phyloP scores from a whole-genome alignment of 352 stramenopile genomes.

The Phytopythium vexans region DNA sequence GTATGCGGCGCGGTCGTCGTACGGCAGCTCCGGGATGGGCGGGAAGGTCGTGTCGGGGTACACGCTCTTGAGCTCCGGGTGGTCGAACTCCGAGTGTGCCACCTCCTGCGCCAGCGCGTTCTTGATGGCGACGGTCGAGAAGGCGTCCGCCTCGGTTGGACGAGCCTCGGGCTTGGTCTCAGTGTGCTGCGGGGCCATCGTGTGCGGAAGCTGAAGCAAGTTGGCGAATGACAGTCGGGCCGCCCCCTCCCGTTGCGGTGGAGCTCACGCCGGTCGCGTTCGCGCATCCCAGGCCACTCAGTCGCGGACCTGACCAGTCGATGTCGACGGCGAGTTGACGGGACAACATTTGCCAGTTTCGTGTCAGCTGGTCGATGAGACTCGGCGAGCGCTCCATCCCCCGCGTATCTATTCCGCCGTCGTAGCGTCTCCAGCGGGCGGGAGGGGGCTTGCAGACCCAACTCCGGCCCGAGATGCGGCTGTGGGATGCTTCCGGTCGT shows the following conservation, averaged over 20 bases:
- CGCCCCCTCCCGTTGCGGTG: too few relatives aligned
- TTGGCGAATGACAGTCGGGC: constrained; percentile 1
- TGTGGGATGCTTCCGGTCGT: too few relatives aligned
- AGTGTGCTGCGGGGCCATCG: constrained; percentile 22
- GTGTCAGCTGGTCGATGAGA: background rate
- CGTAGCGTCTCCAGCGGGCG: background rate
- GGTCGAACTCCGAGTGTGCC: constrained; percentile 14
- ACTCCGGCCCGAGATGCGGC: too few relatives aligned
- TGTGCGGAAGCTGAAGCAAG: background rate
- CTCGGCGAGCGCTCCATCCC: background rate
- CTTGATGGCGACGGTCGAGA: constrained; percentile 12
- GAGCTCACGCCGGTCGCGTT: too few relatives aligned
- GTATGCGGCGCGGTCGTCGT: constrained; percentile 23
- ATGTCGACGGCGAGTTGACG: background rate
- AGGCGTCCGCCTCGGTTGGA: constrained; percentile 1
- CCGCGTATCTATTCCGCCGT: constrained; percentile 4
- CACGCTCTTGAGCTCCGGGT: constrained; percentile 21
- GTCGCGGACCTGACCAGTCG: background rate
- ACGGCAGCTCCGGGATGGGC: constrained; percentile 24
- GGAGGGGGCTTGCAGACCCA: too few relatives aligned
- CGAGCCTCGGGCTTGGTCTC: constrained; percentile 7
- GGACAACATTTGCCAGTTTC: background rate
- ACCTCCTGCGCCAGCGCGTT: constrained; percentile 20
- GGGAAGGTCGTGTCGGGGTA: constrained; percentile 25
- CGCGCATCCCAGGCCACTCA: too few relatives aligned